These are phyloP conservation scores for Claviceps paspali DNA, from an alignment of 2,329 filamentous ascomycete genomes.

Conservation along the genomic window DNA sequence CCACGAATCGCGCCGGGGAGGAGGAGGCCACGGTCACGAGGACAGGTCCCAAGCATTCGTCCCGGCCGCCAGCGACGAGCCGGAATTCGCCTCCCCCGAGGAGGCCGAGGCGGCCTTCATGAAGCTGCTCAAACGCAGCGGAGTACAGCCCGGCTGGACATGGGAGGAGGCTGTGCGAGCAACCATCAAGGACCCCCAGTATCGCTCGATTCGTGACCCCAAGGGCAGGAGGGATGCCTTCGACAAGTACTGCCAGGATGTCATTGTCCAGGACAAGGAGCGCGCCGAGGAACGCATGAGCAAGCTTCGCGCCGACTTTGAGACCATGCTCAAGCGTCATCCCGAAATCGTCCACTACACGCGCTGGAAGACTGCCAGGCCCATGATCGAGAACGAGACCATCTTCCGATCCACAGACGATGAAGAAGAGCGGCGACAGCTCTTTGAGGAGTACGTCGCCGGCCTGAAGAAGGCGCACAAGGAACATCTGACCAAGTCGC, in stretches of 20 bases:
- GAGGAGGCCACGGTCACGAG: constrained; percentile 42
- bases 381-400: constrained; percentile 87
- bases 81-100: constrained; percentile 64
- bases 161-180: constrained; percentile 83
- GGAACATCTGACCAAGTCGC: constrained; percentile 56
- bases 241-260: constrained; percentile 85
- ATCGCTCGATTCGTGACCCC: constrained; percentile 82
- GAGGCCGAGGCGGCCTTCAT: constrained; percentile 88
- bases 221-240: constrained; percentile 82
- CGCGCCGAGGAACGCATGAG: constrained; percentile 82
- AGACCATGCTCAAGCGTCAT: constrained; percentile 88
- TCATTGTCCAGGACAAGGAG: constrained; percentile 85
- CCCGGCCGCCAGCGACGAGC: constrained; percentile 51
- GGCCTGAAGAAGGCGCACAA: constrained; percentile 69
- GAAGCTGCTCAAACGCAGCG: constrained; percentile 73
- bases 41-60: constrained; percentile 42
- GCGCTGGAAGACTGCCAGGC: constrained; percentile 88
- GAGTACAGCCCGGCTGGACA: constrained; percentile 79
- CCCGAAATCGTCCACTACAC: constrained; percentile 96
- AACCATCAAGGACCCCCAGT: constrained; percentile 81
- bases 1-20: constrained; percentile 42
- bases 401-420: constrained; percentile 85
- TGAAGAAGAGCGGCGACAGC: constrained; percentile 71
- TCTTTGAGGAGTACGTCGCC: constrained; percentile 87
- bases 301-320: constrained; percentile 87